A percentile compares a stretch with the other conserved stretches of the same genome.
phyloP scores from a whole-genome alignment of 2,329 filamentous ascomycete species.

The Tolypocladium ophioglossoides region DNA sequence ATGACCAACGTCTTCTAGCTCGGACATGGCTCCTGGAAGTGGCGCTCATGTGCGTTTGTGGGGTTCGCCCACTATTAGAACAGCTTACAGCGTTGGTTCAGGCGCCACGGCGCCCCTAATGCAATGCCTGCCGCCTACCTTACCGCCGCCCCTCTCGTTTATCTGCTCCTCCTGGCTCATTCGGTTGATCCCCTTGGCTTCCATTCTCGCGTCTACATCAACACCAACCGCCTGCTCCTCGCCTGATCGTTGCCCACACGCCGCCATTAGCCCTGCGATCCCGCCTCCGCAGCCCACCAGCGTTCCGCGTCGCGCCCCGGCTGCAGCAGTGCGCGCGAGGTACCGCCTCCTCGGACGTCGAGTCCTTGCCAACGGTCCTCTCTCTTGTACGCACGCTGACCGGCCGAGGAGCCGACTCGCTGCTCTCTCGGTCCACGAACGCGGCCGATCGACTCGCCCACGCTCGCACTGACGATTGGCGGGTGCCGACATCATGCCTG shows the following conservation, averaged over 20 bases:
- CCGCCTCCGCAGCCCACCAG: not conserved
- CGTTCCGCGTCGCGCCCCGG: not conserved
- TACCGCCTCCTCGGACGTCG: not conserved
- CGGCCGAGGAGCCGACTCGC: not conserved
- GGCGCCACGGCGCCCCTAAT: not conserved
- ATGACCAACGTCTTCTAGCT: not conserved
- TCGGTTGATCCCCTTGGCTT: not conserved
- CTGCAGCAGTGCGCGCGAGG: not conserved
- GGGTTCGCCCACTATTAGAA: not conserved
- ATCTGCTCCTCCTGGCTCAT: not conserved
- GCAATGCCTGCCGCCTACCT: not conserved
- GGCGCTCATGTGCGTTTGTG: too few relatives aligned
- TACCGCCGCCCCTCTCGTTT: not conserved
- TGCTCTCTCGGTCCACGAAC: not conserved
- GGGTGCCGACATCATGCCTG: conserved; percentile 1
- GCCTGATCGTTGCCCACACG: not conserved
- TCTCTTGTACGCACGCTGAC: not conserved
- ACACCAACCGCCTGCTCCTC: not conserved
- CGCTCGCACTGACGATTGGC: not conserved
- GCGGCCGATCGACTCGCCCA: not conserved
- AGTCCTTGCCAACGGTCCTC: not conserved
- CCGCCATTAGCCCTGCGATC: not conserved
- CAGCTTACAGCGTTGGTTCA: not conserved
- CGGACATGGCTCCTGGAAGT: too few relatives aligned
- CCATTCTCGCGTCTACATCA: not conserved